These are phyloP conservation scores for Aspergillus tanneri DNA, from an alignment of 2,329 filamentous ascomycete genomes.

Conservation along the genomic window DNA sequence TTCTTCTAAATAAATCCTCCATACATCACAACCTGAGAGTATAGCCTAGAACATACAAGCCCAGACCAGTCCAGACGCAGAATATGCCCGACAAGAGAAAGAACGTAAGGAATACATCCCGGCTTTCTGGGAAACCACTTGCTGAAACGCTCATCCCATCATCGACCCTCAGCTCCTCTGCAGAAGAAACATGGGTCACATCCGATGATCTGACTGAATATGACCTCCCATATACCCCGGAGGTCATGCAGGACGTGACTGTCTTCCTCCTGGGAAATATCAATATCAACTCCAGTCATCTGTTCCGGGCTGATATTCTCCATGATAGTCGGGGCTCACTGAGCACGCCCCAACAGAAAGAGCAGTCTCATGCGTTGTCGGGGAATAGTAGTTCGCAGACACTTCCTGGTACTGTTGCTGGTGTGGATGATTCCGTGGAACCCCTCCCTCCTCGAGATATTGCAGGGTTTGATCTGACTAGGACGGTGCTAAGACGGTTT, in stretches of 20 bases:
- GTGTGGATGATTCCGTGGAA: slow-evolving; percentile 9
- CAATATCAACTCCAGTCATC: slow-evolving; percentile 57
- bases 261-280: slow-evolving; percentile 52
- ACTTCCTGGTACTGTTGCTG: neutral
- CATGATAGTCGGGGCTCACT: slow-evolving; percentile 51
- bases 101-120: slow-evolving; percentile 24
- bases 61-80: too few species aligned
- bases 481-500: slow-evolving; percentile 70
- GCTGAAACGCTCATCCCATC: slow-evolving; percentile 31
- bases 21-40: neutral
- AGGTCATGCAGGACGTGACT: slow-evolving; percentile 50
- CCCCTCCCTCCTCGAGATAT: slow-evolving; percentile 25
- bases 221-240: slow-evolving; percentile 25
- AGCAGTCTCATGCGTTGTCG: slow-evolving; percentile 18
- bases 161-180: slow-evolving; percentile 14
- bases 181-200: slow-evolving; percentile 32
- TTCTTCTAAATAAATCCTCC: too few species aligned
- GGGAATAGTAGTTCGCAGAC: neutral
- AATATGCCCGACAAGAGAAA: slow-evolving; percentile 13
- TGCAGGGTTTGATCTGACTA: slow-evolving; percentile 47
- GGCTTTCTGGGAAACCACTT: slow-evolving; percentile 29
- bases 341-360: slow-evolving; percentile 35
- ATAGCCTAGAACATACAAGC: neutral
- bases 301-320: slow-evolving; percentile 62
- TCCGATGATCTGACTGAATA: slow-evolving; percentile 31